Conservation (phyloP, 768 basidiomycete genomes). For the Mrakia gelida region DNA sequence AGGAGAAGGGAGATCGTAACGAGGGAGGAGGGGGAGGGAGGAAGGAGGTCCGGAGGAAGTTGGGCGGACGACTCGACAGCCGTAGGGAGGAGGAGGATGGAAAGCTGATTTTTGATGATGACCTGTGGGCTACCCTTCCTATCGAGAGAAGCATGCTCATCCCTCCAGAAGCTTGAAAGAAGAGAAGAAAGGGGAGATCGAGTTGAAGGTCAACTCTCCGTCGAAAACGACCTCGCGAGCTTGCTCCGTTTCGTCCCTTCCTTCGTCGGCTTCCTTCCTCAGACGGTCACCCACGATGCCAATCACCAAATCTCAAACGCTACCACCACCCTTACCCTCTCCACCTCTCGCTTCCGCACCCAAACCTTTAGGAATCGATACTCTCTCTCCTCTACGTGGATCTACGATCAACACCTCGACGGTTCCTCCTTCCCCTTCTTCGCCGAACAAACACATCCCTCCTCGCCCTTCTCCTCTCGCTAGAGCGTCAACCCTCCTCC, state of each 20-base stretch:
- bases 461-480: conserved; percentile 10
- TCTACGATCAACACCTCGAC: background rate
- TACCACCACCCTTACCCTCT: background rate
- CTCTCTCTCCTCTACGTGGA: background rate
- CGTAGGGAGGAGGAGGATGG: background rate
- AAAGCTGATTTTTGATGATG: background rate
- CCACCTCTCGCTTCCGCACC: background rate
- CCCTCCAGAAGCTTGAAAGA: background rate
- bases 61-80: background rate
- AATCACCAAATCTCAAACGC: background rate
- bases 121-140: background rate
- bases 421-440: background rate
- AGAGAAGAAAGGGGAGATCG: background rate
- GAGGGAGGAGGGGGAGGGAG: background rate
- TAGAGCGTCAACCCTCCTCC: background rate
- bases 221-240: background rate
- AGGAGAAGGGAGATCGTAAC: background rate
- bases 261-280: background rate
- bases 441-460: background rate
- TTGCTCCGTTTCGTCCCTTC: background rate
- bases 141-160: background rate
- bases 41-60: background rate
- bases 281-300: background rate
- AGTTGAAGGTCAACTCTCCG: background rate
- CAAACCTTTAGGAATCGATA: background rate